Evolutionary conservation across 2,329 filamentous ascomycete species (phyloP), one percentile per base, ranked within the genome.

Genomic region (Curvularia eragrostidis): DNA sequence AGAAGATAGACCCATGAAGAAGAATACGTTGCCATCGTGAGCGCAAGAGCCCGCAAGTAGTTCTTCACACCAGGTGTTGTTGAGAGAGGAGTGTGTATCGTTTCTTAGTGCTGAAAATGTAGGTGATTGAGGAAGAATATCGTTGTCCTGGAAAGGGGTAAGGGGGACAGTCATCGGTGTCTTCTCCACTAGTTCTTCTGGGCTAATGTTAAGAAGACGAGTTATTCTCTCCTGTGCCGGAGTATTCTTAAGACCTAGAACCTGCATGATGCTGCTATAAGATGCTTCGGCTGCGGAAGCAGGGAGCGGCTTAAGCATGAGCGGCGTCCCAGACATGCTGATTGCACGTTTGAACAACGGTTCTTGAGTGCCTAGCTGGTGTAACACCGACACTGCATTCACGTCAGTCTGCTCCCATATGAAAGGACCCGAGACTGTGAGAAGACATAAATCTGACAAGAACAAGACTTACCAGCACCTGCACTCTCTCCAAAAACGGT

Each of bases 11-110:
- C 64, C 64, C 64, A 66, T 67, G 51, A 63, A 66, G 13, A 59
- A 23, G 46, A 61, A 66, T 1, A 71, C 57, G 8, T 51, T 68
- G 3, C 67, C 78, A 69, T 83, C 80, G 51, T 79, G 75, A 54
- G 78, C 70, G 42, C 77, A 77, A 61, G 82, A 77, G 4, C 81
- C 82, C 26, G 83, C 75, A 30, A 82, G 68, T 5, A 83, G 54
- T 30, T 75, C 71, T 38, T 76, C 65, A 54, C 78, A 81, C 80
- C 81, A 83, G 71, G 72, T 21, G 18, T 34, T 44, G 26, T 26
- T 23, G 41, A 23, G 12, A 10, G 32, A 21, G 9, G 15, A 36
- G 32, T 48, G 3, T 19, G 7, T 19, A n/a, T 23, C n/a, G 24
- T 12, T 21, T 15, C 34, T 34, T 8, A 66, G 48, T 2, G 51